These are phyloP conservation scores for Martiniozyma asiatica DNA, from an alignment of 1,139 yeast species.

Conservation along the genomic window DNA sequence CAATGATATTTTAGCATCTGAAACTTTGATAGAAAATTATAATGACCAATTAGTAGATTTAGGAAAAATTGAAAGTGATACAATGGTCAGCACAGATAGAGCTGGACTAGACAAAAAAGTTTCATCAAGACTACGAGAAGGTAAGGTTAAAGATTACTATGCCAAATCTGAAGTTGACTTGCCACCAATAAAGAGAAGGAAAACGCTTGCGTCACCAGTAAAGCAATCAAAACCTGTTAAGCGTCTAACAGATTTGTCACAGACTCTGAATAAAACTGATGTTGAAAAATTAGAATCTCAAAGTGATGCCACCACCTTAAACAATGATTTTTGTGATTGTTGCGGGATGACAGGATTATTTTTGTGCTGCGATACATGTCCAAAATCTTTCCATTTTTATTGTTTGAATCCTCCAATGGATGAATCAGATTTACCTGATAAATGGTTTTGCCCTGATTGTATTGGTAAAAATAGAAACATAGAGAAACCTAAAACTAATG, in stretches of 20 bases:
- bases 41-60: conserved; percentile 25
- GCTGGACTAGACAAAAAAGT: conserved; percentile 9
- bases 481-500: conserved; percentile 10
- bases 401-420: conserved; percentile 89
- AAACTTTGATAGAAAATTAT: conserved; percentile 13
- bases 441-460: conserved; percentile 84
- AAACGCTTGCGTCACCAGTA: conserved; percentile 26
- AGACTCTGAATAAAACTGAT: not conserved
- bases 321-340: conserved; percentile 80
- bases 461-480: conserved; percentile 18
- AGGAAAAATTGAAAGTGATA: conserved; percentile 23
- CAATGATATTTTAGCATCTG: conserved; percentile 1
- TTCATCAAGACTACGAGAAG: too few relatives aligned
- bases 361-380: conserved; percentile 89
- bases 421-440: conserved; percentile 64
- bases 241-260: conserved; percentile 1
- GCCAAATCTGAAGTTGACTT: too few relatives aligned
- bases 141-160: too few relatives aligned
- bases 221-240: conserved; percentile 19
- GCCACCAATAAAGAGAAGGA: too few relatives aligned
- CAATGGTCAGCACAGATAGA: conserved; percentile 13
- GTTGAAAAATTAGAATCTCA: conserved; percentile 5
- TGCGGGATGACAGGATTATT: conserved; percentile 87
- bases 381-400: conserved; percentile 79
- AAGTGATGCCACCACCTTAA: conserved; percentile 31